Conservation (phyloP, 2,329 filamentous ascomycete species). For the Talaromyces sp. region DNA sequence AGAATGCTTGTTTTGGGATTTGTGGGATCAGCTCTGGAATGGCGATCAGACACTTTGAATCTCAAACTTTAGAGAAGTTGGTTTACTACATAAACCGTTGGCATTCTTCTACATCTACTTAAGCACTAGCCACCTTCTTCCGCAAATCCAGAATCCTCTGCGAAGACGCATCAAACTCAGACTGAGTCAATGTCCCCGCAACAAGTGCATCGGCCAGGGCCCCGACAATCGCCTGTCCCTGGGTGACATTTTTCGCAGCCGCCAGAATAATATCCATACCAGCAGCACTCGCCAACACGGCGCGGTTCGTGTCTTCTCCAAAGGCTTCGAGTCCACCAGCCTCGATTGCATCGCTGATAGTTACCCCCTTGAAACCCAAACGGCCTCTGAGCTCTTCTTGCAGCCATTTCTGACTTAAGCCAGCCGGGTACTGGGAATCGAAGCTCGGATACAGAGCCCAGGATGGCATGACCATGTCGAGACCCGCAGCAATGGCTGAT, state of each 20-base stretch:
- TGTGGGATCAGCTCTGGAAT: no score
- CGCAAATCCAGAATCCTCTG: not conserved
- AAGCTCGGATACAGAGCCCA: constrained; percentile 25
- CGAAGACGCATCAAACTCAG: constrained; percentile 9
- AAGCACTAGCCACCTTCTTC: not conserved
- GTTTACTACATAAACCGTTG: no score
- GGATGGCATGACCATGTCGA: constrained; percentile 26
- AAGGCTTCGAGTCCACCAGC: constrained; percentile 19
- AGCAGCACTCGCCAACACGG: constrained; percentile 20
- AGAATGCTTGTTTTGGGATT: no score
- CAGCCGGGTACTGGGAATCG: constrained; percentile 20
- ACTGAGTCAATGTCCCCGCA: constrained; percentile 11
- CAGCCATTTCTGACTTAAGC: constrained; percentile 20
- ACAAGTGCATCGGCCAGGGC: constrained; percentile 16
- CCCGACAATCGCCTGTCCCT: constrained; percentile 21
- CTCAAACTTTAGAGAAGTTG: no score
- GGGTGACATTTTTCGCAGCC: constrained; percentile 20
- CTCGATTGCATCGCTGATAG: constrained; percentile 27
- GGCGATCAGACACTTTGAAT: no score
- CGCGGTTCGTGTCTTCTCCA: constrained; percentile 17
- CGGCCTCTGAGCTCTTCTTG: constrained; percentile 19
- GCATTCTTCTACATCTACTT: not conserved
- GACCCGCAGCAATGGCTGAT: constrained; percentile 18
- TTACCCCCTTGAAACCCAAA: constrained; percentile 22
- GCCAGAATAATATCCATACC: constrained; percentile 28